Conservation (phyloP, 139 green algal species). For the Edaphochlamys debaryana region DNA sequence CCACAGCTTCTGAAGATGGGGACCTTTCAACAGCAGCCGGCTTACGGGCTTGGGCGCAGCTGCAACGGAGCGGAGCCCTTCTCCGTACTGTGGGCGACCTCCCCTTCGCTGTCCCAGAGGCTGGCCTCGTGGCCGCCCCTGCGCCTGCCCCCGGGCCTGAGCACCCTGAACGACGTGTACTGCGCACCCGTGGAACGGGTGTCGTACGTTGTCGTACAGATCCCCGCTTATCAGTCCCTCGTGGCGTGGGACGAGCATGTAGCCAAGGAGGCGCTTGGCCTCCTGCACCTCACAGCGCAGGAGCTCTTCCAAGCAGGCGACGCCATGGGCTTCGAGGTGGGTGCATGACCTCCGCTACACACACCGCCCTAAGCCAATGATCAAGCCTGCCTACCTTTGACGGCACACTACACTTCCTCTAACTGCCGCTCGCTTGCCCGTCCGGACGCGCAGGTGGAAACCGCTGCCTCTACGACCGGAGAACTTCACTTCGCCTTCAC, state of each 20-base stretch:
- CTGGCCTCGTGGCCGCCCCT: slow-evolving; percentile 14
- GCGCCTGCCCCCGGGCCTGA: not conserved
- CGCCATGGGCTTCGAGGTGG: not conserved
- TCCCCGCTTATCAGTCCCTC: not conserved
- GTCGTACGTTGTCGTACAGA: slow-evolving; percentile 26
- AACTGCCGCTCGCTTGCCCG: no score
- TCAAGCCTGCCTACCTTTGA: no score
- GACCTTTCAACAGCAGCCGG: no score
- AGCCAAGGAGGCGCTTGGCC: not conserved
- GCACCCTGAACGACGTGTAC: not conserved
- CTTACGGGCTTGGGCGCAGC: no score
- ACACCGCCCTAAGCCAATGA: no score
- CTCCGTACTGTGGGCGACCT: not conserved
- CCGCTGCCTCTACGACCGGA: no score
- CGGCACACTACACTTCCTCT: no score
- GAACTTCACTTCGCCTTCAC: no score
- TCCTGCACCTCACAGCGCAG: not conserved
- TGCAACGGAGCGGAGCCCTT: no score
- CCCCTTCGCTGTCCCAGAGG: not conserved
- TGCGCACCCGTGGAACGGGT: not conserved
- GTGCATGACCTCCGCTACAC: no score
- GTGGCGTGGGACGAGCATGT: slow-evolving; percentile 15
- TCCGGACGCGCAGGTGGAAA: no score
- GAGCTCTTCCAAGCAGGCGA: not conserved
- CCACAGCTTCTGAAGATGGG: no score